Base-by-base conservation (phyloP, 306 rosid genomes). In the Heteromeles arbutifolia region DNA sequence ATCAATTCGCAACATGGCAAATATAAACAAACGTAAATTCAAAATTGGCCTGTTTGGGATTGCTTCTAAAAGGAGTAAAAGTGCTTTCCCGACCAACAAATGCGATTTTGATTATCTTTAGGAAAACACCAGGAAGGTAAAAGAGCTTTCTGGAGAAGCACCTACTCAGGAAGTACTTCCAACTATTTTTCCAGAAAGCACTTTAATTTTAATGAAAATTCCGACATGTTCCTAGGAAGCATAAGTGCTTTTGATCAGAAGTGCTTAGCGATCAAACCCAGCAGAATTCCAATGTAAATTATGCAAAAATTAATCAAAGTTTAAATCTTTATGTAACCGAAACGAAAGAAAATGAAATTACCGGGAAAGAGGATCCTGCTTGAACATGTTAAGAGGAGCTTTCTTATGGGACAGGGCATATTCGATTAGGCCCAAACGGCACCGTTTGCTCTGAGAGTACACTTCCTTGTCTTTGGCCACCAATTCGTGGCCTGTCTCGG, bases 401-500 rank as follows among this genome's bases (percentile, higher is more conserved):
- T 89, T 95, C 2, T 73, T 75, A 39, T 79, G 88, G 72, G 92
- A 66, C 74, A 95, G 52, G 21, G 92, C 90, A 13, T 79, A 89
- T 57, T 92, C 91, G 76, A 95, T 85, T 79, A 95, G 96, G 69
- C 97, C 97, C 61, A 92, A 80, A 69, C 97, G 98, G 77, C 98
- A 95, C 43, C 91, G 88, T 81, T 95, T 95, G 86, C 91, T 84
- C 43, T 48, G 73, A 12, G 97, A 90, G 85, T 95, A 95, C 48
- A 83, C 73, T 5, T 82, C 82, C 26, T 70, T 87, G 82, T 95
- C 98, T 83, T 86, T 89, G 52, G 81, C 57, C n/a, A 90, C 82
- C 3, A 90, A 50, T 68, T 95, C 97, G 59, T 95, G 98, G 5
- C 97, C 97, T 2, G 96, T 95, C 80, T 95, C 91, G 0, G 86